Conservation (phyloP, 2,329 filamentous ascomycete species). For the Colletotrichum chlorophyti region DNA sequence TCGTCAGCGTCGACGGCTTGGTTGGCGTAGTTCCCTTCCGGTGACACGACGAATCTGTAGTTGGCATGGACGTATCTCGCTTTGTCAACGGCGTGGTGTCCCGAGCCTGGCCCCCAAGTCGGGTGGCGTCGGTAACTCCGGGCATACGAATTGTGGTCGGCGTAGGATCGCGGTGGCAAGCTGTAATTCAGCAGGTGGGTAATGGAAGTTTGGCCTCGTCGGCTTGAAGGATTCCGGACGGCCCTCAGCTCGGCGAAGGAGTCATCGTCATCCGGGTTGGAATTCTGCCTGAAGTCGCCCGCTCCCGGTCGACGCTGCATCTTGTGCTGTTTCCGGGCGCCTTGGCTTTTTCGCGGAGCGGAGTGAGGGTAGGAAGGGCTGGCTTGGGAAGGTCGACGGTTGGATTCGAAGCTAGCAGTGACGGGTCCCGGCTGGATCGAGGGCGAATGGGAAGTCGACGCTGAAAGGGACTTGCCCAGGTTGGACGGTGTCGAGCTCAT, state of each 20-base stretch:
- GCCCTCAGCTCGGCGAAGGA: slow-evolving; percentile 79
- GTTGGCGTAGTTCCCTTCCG: slow-evolving; percentile 76
- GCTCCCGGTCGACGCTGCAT: slow-evolving; percentile 74
- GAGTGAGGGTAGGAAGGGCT: slow-evolving; percentile 41
- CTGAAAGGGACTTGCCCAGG: slow-evolving; percentile 59
- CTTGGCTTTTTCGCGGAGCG: slow-evolving; percentile 77
- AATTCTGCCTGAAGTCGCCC: slow-evolving; percentile 40
- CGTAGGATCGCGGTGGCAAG: slow-evolving; percentile 75
- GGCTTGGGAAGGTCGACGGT: slow-evolving; percentile 52
- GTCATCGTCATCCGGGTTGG: slow-evolving; percentile 76
- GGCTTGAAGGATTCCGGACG: slow-evolving; percentile 64
- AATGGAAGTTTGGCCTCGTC: slow-evolving; percentile 94
- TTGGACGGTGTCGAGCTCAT: slow-evolving; percentile 42
- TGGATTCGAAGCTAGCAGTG: slow-evolving; percentile 56
- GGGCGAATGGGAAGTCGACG: slow-evolving; percentile 48
- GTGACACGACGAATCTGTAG: slow-evolving; percentile 94
- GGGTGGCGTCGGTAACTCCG: slow-evolving; percentile 73
- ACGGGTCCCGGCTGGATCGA: slow-evolving; percentile 49
- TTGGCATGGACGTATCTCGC: slow-evolving; percentile 92
- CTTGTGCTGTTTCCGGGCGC: slow-evolving; percentile 81
- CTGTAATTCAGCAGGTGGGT: slow-evolving; percentile 96
- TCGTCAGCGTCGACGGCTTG: slow-evolving; percentile 88
- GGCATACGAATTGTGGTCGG: slow-evolving; percentile 57
- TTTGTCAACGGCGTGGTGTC: slow-evolving; percentile 90
- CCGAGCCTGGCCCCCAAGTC: slow-evolving; percentile 85